A percentile compares a stretch with the other conserved stretches of the same genome.
phyloP scores from a whole-genome alignment of 2,329 filamentous ascomycete genomes.

The Colletotrichum spaethianum region DNA sequence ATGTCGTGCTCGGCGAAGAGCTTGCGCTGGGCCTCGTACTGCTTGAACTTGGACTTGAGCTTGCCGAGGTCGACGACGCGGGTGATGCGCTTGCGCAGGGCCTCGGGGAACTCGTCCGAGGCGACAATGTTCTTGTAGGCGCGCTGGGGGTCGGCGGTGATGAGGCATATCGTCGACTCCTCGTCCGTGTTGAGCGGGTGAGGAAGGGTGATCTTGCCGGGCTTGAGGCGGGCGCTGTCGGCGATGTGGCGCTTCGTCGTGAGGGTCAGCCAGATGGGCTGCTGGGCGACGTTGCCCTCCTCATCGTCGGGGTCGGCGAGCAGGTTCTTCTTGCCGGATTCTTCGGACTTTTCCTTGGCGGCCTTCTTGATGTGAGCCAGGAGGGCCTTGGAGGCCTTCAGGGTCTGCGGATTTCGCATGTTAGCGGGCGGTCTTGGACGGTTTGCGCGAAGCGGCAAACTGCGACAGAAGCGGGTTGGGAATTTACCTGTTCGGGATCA shows the following conservation, averaged over 20 bases:
- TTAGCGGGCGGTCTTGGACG: constrained; percentile 29
- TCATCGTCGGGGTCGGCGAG: constrained; percentile 63
- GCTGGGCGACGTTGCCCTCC: constrained; percentile 59
- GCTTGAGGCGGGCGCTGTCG: constrained; percentile 86
- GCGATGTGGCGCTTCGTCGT: constrained; percentile 76
- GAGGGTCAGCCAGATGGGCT: constrained; percentile 73
- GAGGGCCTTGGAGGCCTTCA: constrained; percentile 75
- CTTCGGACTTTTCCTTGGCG: constrained; percentile 55
- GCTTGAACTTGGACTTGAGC: constrained; percentile 85
- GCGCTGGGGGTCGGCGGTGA: constrained; percentile 85
- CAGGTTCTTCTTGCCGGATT: constrained; percentile 68
- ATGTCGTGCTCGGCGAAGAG: constrained; percentile 90
- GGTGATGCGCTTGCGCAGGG: constrained; percentile 77
- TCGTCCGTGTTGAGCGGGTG: constrained; percentile 80
- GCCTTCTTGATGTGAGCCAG: constrained; percentile 73
- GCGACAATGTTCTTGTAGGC: constrained; percentile 88
- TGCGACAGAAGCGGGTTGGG: not conserved
- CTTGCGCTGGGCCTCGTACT: constrained; percentile 89
- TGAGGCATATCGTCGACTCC: constrained; percentile 83
- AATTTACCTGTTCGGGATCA: constrained; percentile 58
- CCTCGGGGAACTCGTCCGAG: constrained; percentile 78
- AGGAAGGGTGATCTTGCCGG: constrained; percentile 84
- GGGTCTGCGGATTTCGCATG: constrained; percentile 57
- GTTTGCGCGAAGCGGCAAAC: not conserved
- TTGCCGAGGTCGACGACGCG: constrained; percentile 87